Evolutionary conservation across 257 asterid species (phyloP).

Genomic region (Forsythia viridissima): DNA sequence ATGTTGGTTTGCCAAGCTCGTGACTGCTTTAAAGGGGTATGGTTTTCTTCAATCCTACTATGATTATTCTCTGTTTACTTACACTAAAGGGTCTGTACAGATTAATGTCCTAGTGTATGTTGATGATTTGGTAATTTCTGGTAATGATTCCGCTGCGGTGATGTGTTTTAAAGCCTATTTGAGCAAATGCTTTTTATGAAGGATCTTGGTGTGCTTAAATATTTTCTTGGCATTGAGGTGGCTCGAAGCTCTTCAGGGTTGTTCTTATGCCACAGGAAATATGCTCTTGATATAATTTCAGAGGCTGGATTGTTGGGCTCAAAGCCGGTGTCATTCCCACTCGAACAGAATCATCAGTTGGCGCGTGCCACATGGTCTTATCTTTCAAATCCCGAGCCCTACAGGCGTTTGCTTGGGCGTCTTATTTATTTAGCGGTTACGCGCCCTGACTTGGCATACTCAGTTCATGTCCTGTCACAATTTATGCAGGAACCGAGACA

Average conservation of each 20-base stretch:
- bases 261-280: neutral
- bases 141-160: neutral
- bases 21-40: neutral
- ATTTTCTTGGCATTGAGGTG: neutral
- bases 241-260: neutral
- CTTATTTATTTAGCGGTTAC: too few species aligned
- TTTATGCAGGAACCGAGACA: neutral
- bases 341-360: too few species aligned
- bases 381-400: too few species aligned
- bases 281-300: neutral
- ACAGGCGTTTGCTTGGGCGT: too few species aligned
- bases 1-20: conserved; percentile 15
- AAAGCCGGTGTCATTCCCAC: neutral
- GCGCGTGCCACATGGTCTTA: too few species aligned
- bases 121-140: conserved; percentile 16
- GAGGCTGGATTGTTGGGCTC: neutral
- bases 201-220: neutral
- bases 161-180: neutral
- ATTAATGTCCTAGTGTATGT: conserved; percentile 19
- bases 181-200: neutral
- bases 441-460: too few species aligned
- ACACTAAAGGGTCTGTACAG: neutral
- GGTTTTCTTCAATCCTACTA: conserved; percentile 15
- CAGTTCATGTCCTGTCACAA: neutral
- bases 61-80: conserved; percentile 13